Evolutionary conservation across 202 grass and related monocot species (phyloP).

Genomic region (Dendrocalamus latiflorus): DNA sequence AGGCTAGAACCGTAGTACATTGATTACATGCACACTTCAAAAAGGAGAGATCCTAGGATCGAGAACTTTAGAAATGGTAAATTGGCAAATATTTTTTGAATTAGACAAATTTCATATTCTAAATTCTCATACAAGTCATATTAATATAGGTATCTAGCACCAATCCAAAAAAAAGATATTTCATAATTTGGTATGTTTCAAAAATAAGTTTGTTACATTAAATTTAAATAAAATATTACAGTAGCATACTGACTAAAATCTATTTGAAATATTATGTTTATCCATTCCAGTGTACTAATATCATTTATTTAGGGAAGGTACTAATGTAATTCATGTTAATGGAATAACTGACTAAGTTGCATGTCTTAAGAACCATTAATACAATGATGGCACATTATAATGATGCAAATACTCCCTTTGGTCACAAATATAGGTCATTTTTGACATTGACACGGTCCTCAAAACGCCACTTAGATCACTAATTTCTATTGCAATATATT

Average conservation of each 20-base stretch:
- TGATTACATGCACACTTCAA: neutral
- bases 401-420: neutral
- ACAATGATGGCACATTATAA: neutral
- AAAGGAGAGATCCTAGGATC: neutral
- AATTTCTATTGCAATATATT: too few relatives aligned
- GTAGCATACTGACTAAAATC: neutral
- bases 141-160: neutral
- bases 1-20: neutral
- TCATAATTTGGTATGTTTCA: neutral
- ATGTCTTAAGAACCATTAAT: neutral
- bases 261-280: constrained; percentile 10
- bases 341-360: neutral
- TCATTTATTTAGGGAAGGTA: too few relatives aligned
- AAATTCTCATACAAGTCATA: neutral
- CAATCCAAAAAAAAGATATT: neutral
- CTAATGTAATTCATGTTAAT: neutral
- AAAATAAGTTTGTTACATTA: neutral
- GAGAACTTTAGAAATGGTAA: neutral
- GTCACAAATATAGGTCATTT: too few relatives aligned
- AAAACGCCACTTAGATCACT: too few relatives aligned
- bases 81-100: neutral
- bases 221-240: neutral
- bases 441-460: too few relatives aligned
- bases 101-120: neutral
- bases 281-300: neutral